phyloP scores from a whole-genome alignment of 306 rosid species.

The Begonia fuchsioides region DNA sequence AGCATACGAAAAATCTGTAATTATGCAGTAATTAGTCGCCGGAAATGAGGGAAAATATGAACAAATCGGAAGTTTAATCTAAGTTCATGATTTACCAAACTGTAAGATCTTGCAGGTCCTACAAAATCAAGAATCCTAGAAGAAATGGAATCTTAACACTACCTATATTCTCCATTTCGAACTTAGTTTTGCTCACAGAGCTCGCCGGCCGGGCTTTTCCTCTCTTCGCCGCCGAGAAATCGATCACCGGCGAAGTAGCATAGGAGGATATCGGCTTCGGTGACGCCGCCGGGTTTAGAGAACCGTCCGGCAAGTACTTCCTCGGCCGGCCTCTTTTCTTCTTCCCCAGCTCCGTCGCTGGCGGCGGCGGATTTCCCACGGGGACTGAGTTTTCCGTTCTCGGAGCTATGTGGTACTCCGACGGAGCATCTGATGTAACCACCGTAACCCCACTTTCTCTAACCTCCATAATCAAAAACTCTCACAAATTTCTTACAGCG shows the following conservation, averaged over 20 bases:
- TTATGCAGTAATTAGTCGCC: too few species aligned
- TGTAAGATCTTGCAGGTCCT: conserved; percentile 37
- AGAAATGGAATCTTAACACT: conserved; percentile 7
- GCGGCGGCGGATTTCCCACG: conserved; percentile 10
- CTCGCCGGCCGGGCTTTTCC: conserved; percentile 62
- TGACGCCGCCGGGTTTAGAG: conserved; percentile 54
- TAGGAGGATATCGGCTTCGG: conserved; percentile 85
- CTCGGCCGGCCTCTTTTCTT: too few species aligned
- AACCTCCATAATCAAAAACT: conserved; percentile 43
- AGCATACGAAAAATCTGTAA: too few species aligned
- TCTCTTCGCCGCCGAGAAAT: conserved; percentile 77
- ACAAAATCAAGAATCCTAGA: conserved; percentile 11
- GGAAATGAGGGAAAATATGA: too few species aligned
- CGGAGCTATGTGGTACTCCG: conserved; percentile 75
- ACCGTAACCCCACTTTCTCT: conserved; percentile 69
- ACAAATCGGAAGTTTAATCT: too few species aligned
- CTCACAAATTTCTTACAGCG: conserved; percentile 8
- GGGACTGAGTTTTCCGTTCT: conserved; percentile 39
- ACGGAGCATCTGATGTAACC: conserved; percentile 84
- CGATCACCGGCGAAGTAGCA: conserved; percentile 70
- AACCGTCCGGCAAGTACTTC: conserved; percentile 83
- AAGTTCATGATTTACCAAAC: too few species aligned
- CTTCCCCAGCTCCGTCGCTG: conserved; percentile 19
- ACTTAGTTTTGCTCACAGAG: conserved; percentile 62
- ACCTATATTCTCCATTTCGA: conserved; percentile 73